These are phyloP conservation scores for Mycena floridula DNA, from an alignment of 768 basidiomycete species.

Conservation along the genomic window DNA sequence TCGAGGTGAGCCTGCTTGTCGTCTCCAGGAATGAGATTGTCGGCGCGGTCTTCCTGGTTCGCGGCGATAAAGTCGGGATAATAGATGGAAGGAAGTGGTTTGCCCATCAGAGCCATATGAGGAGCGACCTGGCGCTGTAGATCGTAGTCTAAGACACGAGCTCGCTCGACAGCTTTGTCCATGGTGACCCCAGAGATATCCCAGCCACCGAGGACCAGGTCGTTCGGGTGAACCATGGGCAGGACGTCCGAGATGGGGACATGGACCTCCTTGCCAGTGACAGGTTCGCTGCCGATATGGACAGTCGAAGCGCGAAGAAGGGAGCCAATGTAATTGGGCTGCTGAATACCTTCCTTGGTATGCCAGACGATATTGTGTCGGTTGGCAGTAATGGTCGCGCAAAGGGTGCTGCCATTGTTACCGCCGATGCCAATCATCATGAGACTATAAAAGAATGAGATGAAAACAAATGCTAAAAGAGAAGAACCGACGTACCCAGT, in stretches of 20 bases:
- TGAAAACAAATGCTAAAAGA: conserved; percentile 5
- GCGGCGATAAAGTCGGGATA: conserved; percentile 98
- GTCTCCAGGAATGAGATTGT: conserved; percentile 81
- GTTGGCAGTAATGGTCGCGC: conserved; percentile 94
- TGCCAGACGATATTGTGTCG: conserved; percentile 91
- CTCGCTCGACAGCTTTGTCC: conserved; percentile 91
- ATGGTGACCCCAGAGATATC: conserved; percentile 85
- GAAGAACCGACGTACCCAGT: conserved; percentile 75
- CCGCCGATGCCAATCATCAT: conserved; percentile 98
- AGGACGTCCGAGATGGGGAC: conserved; percentile 90
- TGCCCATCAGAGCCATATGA: conserved; percentile 71
- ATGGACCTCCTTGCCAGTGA: conserved; percentile 82
- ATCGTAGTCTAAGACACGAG: conserved; percentile 92
- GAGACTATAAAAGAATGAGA: conserved; percentile 43
- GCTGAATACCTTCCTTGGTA: conserved; percentile 87
- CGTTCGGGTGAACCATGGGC: conserved; percentile 98
- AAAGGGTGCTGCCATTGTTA: conserved; percentile 94
- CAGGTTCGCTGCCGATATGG: conserved; percentile 77
- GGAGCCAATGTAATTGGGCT: conserved; percentile 97
- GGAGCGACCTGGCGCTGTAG: conserved; percentile 93
- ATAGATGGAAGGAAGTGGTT: conserved; percentile 92
- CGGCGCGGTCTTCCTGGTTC: conserved; percentile 93
- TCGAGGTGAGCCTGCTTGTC: conserved; percentile 92
- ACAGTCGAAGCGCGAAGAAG: conserved; percentile 94
- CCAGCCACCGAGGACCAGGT: conserved; percentile 97